These are phyloP conservation scores for Ensete ventricosum DNA, from an alignment of 176 grass and related monocot genomes.

Conservation along the genomic window DNA sequence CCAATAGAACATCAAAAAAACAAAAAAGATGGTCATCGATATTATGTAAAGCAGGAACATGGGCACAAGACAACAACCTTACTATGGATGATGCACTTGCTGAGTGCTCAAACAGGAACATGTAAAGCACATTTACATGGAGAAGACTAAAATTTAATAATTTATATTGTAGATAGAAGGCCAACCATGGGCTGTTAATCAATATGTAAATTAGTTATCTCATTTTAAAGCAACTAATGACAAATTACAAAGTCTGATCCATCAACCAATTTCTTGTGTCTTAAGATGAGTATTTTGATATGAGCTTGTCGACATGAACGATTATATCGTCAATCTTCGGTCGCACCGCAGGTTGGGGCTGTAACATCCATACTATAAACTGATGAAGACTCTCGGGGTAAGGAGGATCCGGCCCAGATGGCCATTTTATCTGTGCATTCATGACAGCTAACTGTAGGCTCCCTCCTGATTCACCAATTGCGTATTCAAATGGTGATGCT, in stretches of 20 bases:
- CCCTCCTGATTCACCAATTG: constrained; percentile 69
- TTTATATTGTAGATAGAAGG: neutral
- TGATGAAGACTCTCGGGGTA: constrained; percentile 59
- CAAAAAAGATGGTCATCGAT: too few relatives aligned
- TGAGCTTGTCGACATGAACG: constrained; percentile 90
- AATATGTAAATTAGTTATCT: neutral
- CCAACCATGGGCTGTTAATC: neutral
- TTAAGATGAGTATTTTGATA: constrained; percentile 62
- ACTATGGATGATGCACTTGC: too few relatives aligned
- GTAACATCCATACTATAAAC: constrained; percentile 86
- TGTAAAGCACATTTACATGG: too few relatives aligned
- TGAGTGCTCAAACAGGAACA: too few relatives aligned
- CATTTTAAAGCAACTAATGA: neutral
- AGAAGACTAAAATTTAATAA: neutral
- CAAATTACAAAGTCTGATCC: neutral
- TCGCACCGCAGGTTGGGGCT: constrained; percentile 68
- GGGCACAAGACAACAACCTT: too few relatives aligned
- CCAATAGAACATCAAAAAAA: too few relatives aligned
- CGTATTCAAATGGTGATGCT: constrained; percentile 79
- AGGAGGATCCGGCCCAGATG: constrained; percentile 24
- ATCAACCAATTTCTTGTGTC: constrained; percentile 14
- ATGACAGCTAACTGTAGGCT: constrained; percentile 44
- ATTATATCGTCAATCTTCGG: constrained; percentile 77
- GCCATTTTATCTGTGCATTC: constrained; percentile 79
- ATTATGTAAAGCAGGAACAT: too few relatives aligned